Base-by-base conservation (phyloP, 495 filamentous ascomycete species). In the Xylaria acuta region DNA sequence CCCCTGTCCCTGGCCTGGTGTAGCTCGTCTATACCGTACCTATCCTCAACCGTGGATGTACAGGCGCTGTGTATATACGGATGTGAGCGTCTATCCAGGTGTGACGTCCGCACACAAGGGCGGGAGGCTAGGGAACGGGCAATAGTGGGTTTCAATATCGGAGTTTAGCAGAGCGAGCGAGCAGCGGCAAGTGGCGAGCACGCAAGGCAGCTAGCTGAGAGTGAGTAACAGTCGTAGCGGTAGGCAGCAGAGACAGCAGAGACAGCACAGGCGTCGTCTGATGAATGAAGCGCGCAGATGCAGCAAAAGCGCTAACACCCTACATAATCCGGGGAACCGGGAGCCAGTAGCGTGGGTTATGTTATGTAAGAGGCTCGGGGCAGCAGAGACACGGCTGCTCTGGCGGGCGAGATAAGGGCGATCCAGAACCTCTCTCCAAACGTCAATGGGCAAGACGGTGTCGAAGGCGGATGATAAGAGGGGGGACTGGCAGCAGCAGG, bases 241-340 rank as follows among this genome's bases (percentile, higher is more conserved):
- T 41, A 36, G 20, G 56, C 3, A 18, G 38, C 4, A 41, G 38
- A 64, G 38, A 11, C n/a, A n/a, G n/a, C n/a, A n/a, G n/a, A n/a
- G n/a, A n/a, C 60, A 5, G 49, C 51, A 47, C 67, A 40, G 53
- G 53, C 22, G 45, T 53, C 27, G 64, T 49, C 5, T 9, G 30
- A 27, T 62, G 41, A 22, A n/a, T 62, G 67, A 70, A 43, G 49
- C 71, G 74, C 75, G 77, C 73, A 66, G 71, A 77, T 76, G 74
- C 77, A 81, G 82, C 81, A 79, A 12, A 43, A 64, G 32, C 43
- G 45, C 84, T 82, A 85, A 84, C 81, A 72, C 83, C 84, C 79
- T 81, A 81, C 83, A 83, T 84, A 84, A 84, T 83, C 80, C 79
- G 81, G 83, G 82, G 82, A 83, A 78, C 71, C 64, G 79, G 81